Percentiles rank a stretch among this genome's conserved stretches.
Conservation (phyloP, 2,329 filamentous ascomycete species). For the Aspergillus felis region DNA sequence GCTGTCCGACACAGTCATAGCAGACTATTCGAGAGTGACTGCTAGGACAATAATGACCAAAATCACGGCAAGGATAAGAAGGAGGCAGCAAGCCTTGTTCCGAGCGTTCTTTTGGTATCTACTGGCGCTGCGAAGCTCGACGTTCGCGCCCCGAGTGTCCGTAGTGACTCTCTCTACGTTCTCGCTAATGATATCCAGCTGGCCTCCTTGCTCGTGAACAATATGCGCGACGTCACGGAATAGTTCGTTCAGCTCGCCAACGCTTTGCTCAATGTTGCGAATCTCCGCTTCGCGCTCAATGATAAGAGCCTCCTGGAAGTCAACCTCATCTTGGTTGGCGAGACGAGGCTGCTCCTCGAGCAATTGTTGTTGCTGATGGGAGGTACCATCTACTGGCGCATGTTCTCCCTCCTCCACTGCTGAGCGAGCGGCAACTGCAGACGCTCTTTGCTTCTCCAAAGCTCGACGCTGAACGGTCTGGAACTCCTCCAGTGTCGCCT, state of each 20-base stretch:
- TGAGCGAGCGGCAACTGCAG: slow-evolving; percentile 74
- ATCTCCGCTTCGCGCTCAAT: slow-evolving; percentile 96
- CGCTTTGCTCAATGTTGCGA: slow-evolving; percentile 92
- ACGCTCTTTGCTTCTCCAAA: slow-evolving; percentile 87
- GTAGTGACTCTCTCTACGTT: slow-evolving; percentile 81
- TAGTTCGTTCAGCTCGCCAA: slow-evolving; percentile 91
- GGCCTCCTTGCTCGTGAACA: slow-evolving; percentile 86
- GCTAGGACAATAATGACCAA: slow-evolving; percentile 86
- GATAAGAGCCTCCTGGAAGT: slow-evolving; percentile 94
- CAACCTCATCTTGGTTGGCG: slow-evolving; percentile 88
- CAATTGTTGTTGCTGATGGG: slow-evolving; percentile 62
- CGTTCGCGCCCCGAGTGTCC: slow-evolving; percentile 79
- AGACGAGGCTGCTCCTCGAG: slow-evolving; percentile 74
- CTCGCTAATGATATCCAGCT: slow-evolving; percentile 79
- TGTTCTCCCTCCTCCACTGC: slow-evolving; percentile 61
- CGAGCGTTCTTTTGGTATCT: slow-evolving; percentile 93
- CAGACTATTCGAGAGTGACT: slow-evolving; percentile 65
- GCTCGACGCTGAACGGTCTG: slow-evolving; percentile 85
- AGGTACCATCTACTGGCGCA: slow-evolving; percentile 32
- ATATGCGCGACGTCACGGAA: slow-evolving; percentile 98
- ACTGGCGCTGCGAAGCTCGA: slow-evolving; percentile 78
- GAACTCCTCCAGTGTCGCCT: slow-evolving; percentile 82
- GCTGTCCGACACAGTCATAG: slow-evolving; percentile 13
- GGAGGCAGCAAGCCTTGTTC: slow-evolving; percentile 87
- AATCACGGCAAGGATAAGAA: slow-evolving; percentile 85